Percentiles rank a stretch among this genome's conserved stretches.
phyloP scores from a whole-genome alignment of 2,329 filamentous ascomycete species.

The Calonectria fujianensis region DNA sequence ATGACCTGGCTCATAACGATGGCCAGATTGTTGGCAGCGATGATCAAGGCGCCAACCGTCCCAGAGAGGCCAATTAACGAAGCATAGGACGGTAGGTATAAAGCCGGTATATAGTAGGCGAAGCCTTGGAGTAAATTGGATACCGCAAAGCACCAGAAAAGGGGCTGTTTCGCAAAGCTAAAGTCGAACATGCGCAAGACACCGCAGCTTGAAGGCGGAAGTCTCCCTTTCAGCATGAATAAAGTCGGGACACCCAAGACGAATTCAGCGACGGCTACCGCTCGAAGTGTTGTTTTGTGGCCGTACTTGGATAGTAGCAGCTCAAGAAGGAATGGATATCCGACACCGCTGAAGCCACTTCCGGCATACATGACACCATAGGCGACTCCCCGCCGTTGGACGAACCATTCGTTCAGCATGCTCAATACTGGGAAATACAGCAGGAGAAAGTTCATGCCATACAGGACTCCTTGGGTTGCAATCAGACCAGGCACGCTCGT shows the following conservation, averaged over 20 bases:
- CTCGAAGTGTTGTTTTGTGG: constrained; percentile 63
- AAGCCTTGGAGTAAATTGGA: constrained; percentile 71
- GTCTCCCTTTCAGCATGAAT: constrained; percentile 63
- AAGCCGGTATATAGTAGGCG: constrained; percentile 73
- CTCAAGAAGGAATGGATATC: constrained; percentile 68
- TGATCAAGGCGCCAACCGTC: constrained; percentile 66
- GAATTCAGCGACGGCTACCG: constrained; percentile 63
- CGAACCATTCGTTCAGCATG: constrained; percentile 70
- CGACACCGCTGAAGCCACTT: constrained; percentile 68
- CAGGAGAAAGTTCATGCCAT: constrained; percentile 62
- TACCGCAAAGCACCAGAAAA: constrained; percentile 62
- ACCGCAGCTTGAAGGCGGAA: constrained; percentile 61
- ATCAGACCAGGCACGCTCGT: constrained; percentile 50
- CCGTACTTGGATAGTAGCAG: constrained; percentile 64
- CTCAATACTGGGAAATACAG: constrained; percentile 63
- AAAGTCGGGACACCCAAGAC: constrained; percentile 64
- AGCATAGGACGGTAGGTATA: constrained; percentile 72
- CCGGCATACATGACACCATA: constrained; percentile 70
- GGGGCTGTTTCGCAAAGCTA: constrained; percentile 50
- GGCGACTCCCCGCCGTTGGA: constrained; percentile 66
- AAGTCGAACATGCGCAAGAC: constrained; percentile 52
- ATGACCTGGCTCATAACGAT: constrained; percentile 66
- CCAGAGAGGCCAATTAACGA: constrained; percentile 62
- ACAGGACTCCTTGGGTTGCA: constrained; percentile 56
- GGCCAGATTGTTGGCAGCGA: constrained; percentile 68